Evolutionary conservation across 2,329 filamentous ascomycete species (phyloP).

Genomic region (Venturia oleaginea): DNA sequence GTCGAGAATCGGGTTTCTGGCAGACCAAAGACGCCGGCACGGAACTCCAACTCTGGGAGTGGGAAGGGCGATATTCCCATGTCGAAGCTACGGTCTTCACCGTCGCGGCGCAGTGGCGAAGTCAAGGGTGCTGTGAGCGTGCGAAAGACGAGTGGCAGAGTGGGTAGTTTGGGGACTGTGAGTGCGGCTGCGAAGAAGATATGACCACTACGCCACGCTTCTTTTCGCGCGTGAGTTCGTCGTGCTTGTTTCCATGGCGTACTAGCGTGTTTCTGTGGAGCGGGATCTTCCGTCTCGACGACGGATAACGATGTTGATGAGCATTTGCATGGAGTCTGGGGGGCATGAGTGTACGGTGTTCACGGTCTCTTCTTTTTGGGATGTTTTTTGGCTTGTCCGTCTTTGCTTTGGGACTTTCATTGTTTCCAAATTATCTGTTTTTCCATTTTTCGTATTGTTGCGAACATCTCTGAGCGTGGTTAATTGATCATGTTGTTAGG

Average conservation of each 20-base stretch:
- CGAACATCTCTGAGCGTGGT: background rate
- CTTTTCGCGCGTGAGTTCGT: too few relatives aligned
- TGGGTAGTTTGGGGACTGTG: conserved; percentile 35
- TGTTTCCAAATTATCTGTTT: background rate
- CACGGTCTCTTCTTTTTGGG: background rate
- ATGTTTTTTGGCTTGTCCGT: background rate
- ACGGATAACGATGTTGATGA: conserved; percentile 7
- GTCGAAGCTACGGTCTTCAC: conserved; percentile 34
- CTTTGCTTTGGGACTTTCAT: background rate
- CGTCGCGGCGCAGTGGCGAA: conserved; percentile 30
- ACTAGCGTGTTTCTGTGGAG: background rate
- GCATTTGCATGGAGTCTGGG: background rate
- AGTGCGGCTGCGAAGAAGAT: conserved; percentile 1
- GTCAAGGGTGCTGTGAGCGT: conserved; percentile 25
- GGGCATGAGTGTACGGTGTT: background rate
- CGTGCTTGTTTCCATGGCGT: background rate
- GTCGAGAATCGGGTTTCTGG: conserved; percentile 31
- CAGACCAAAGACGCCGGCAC: conserved; percentile 38
- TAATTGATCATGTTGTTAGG: background rate
- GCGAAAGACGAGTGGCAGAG: conserved; percentile 42
- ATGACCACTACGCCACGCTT: too few relatives aligned
- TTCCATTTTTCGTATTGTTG: background rate
- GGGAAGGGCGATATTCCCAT: conserved; percentile 34
- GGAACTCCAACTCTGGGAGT: conserved; percentile 22
- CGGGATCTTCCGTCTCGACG: background rate